Evolutionary conservation across 2,329 filamentous ascomycete genomes (phyloP).

Genomic region (Hypoxylon sp.): DNA sequence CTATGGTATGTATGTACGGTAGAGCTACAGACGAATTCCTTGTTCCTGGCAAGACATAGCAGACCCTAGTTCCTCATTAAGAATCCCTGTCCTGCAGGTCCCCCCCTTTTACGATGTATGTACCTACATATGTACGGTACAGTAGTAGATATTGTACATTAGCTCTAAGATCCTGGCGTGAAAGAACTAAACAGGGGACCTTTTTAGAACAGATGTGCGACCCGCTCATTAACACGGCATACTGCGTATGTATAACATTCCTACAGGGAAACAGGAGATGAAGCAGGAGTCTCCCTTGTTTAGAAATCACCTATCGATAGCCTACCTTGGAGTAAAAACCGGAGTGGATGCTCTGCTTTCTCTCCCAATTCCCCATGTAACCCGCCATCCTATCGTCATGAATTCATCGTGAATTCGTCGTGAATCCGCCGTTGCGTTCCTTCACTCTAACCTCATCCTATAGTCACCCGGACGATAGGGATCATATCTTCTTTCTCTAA

Average conservation of each 20-base stretch:
- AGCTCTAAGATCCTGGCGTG: constrained; percentile 39
- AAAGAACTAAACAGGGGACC: constrained; percentile 37
- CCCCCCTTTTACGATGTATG: constrained; percentile 8
- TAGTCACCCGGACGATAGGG: constrained; percentile 23
- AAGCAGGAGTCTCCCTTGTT: constrained; percentile 40
- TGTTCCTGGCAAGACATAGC: constrained; percentile 38
- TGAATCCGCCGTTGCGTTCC: constrained; percentile 12
- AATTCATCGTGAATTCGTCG: constrained; percentile 12
- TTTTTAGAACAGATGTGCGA: constrained; percentile 9
- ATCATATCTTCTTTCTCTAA: constrained; percentile 10
- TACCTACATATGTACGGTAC: too few species aligned
- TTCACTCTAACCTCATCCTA: constrained; percentile 17
- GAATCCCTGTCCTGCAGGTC: constrained; percentile 37
- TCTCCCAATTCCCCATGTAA: constrained; percentile 19
- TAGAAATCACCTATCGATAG: constrained; percentile 36
- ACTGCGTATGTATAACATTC: constrained; percentile 11
- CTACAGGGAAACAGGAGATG: constrained; percentile 30
- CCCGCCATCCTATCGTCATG: constrained; percentile 21
- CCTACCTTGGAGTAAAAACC: constrained; percentile 12
- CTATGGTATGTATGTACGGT: neutral
- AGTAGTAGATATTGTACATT: constrained; percentile 13
- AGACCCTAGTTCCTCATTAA: constrained; percentile 23
- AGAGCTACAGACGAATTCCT: constrained; percentile 24
- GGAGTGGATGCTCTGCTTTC: constrained; percentile 22
- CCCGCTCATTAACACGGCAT: constrained; percentile 34